Evolutionary conservation across 495 filamentous ascomycete genomes (phyloP), one percentile per base, ranked within the genome.

Genomic region (Rostrohypoxylon terebratum): DNA sequence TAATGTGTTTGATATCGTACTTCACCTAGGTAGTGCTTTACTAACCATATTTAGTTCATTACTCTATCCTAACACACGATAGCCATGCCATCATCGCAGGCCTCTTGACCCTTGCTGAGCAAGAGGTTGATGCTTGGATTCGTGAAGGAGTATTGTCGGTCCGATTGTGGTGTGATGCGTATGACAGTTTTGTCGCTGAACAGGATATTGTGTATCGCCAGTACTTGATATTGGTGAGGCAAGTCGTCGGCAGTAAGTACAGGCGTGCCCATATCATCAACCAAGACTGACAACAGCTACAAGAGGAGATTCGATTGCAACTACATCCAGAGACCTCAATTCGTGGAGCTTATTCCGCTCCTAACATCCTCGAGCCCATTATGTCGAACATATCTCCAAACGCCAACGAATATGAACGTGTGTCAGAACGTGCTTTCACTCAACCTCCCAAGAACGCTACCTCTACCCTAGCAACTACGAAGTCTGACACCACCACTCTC

Each of bases 131-230:
- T 25, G 8, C 31, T 16, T 48, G 54, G 9, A 1, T 34, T 2
- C 20, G 28, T 1, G 47, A 18, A 23, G 69, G 69, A 14, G n/a
- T 62, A 0, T 10, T 42, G 0, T 11, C 48, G 11, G 4, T 50
- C 18, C 25, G 40, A 5, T 40, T 66, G 3, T 66, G 62, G 69
- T 18, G 5, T 4, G 69, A 71, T n/a, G 69, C 69, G 7, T 18
- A 50, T 18, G 34, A 36, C 9, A 53, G 60, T 31, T 34, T 36
- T 8, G 25, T 44, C 9, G 7, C 3, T 8, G 16, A 70, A 8
- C 5, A 11, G 5, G 0, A 9, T 8, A 42, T 44, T 0, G n/a
- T 36, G 0, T 44, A 70, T 23, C 25, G 38, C 1, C 44, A 54
- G 4, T 70, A 70, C 53, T 34, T 59, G 36, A 25, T 28, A 4